Evolutionary conservation across 176 grass and related monocot species (phyloP), one percentile per base, ranked within the genome.

Genomic region (Ensete glaucum): DNA sequence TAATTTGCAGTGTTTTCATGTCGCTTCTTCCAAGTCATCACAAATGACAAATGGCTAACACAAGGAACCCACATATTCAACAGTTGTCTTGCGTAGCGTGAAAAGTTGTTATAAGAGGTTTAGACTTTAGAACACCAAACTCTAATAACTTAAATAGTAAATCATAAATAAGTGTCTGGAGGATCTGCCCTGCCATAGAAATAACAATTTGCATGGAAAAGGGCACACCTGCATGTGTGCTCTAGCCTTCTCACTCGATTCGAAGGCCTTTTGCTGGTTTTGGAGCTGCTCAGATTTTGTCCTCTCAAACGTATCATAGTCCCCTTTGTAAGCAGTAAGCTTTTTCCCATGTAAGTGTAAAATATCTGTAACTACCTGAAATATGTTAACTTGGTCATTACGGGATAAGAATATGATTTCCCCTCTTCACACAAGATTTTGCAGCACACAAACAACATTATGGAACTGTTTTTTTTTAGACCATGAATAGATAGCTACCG

Each of bases 301-400:
- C 75, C 85, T 92, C 85, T 97, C 94, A 82, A 93, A 97, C 78
- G 85, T 97, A 66, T 97, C 94, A 59, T 97, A 97, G 80, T 97
- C 94, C 64, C 94, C 94, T 85, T 97, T 97, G 83, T 97, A 97
- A 67, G 94, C 72, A 83, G 81, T 83, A 51, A 97, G 69, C 75
- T 93, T 90, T 90, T 90, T 76, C 58, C 85, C 83, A 66, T 93
- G 85, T 79, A 97, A 85, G 85, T 97, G 94, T 77, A 97, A 83
- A 84, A 97, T 80, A 65, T 97, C 94, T 15, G 94, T 97, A 49
- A 97, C 94, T 71, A 97, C 94, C 94, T 97, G 83, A 72, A 57
- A 78, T 71, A 25, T 75, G 65, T 19, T 29, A 68, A 13, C 65
- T 24, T 73, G 2, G 54, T 54, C 52, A 54, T 73, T 13, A 24